These are phyloP conservation scores for Rachicladosporium sp. DNA, from an alignment of 2,329 filamentous ascomycete genomes.

Conservation along the genomic window DNA sequence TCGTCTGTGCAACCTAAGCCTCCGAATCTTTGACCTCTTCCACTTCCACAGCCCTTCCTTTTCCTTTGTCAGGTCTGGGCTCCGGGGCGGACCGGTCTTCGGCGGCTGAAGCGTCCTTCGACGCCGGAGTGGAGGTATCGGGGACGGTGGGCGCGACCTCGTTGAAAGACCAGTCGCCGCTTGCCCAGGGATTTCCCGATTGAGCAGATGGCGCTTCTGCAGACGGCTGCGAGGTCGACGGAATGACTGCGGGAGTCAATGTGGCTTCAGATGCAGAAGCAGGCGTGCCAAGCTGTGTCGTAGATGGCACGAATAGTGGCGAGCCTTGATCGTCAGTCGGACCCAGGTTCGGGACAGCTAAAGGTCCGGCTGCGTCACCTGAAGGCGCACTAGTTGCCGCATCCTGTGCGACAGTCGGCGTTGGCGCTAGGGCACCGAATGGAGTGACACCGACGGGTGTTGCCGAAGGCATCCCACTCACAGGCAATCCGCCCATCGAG, in stretches of 20 bases:
- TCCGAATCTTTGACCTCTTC: slow-evolving; percentile 26
- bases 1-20: background rate
- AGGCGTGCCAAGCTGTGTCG: no score
- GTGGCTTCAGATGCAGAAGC: background rate
- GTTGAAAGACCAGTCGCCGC: slow-evolving; percentile 10
- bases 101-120: slow-evolving; percentile 2
- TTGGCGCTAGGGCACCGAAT: background rate
- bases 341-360: slow-evolving; percentile 3
- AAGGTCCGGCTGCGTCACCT: background rate
- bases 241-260: background rate
- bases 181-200: slow-evolving; percentile 4
- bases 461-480: background rate
- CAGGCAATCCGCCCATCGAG: background rate
- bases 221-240: slow-evolving; percentile 1
- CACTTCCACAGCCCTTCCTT: slow-evolving; percentile 26
- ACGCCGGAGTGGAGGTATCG: slow-evolving; percentile 2
- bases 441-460: background rate
- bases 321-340: slow-evolving; percentile 19
- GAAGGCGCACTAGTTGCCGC: background rate
- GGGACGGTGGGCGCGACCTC: slow-evolving; percentile 1
- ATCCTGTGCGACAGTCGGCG: background rate
- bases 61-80: slow-evolving; percentile 19
- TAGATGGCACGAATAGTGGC: slow-evolving; percentile 13
- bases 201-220: background rate
- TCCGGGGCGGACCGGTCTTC: background rate